These are phyloP conservation scores for Verticillium isaacii DNA, from an alignment of 2,329 filamentous ascomycete species.

Conservation along the genomic window DNA sequence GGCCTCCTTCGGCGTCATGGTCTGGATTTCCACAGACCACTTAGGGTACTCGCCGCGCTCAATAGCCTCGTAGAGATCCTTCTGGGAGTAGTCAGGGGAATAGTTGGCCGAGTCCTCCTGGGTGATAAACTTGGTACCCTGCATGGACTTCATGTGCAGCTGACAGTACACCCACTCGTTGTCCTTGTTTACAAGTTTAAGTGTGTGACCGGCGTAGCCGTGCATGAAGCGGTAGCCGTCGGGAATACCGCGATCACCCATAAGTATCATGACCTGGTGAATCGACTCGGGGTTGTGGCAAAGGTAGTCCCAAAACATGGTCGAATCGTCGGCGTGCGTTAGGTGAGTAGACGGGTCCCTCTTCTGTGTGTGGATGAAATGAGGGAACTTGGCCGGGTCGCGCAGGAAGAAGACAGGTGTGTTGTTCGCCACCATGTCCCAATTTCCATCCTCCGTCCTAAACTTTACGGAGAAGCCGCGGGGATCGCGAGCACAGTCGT, in stretches of 20 bases:
- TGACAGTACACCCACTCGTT: conserved; percentile 50
- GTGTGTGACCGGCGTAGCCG: conserved; percentile 49
- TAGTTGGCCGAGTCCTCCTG: conserved; percentile 41
- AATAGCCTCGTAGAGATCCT: conserved; percentile 51
- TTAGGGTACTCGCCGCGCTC: conserved; percentile 45
- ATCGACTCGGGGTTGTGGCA: conserved; percentile 53
- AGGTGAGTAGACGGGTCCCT: conserved; percentile 66
- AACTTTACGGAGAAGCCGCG: conserved; percentile 71
- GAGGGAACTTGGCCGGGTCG: conserved; percentile 68
- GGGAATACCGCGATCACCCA: conserved; percentile 53
- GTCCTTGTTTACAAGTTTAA: conserved; percentile 50
- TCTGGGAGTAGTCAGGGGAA: conserved; percentile 42
- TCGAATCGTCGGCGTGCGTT: conserved; percentile 54
- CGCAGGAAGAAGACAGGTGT: conserved; percentile 20
- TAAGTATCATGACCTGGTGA: conserved; percentile 55
- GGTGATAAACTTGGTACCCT: conserved; percentile 46
- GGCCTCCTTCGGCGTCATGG: conserved; percentile 44
- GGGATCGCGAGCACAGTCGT: conserved; percentile 66
- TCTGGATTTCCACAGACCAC: conserved; percentile 51
- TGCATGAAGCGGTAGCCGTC: conserved; percentile 50
- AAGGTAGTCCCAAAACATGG: conserved; percentile 64
- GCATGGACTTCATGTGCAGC: conserved; percentile 47
- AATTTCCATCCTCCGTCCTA: conserved; percentile 69
- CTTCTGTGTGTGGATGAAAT: conserved; percentile 73
- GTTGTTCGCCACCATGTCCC: conserved; percentile 36